Base-by-base conservation (phyloP, 257 asterid species). In the Solanum boliviense region DNA sequence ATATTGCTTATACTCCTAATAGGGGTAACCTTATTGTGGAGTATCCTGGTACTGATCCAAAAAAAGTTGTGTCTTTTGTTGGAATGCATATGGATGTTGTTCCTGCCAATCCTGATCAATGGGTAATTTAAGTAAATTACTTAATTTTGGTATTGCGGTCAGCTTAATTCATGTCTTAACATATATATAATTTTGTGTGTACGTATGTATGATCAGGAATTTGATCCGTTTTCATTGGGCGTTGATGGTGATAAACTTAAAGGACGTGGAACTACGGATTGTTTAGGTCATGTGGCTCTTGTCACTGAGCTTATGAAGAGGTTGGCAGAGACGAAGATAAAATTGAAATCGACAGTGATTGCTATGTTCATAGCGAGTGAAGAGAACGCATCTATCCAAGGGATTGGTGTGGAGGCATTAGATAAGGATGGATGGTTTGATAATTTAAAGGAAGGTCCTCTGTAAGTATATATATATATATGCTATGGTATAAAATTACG, bases 61-160 rank as follows among this genome's bases (percentile, higher is more conserved):
- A 94, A 11, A 93, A 92, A 78, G 62, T 97, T 83, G 46, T 97
- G 87, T 97, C 99, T 7, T 97, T 97, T 83, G 99, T 97, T 18
- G 99, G 99, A 20, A 97, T 97, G 99, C 99, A 97, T 86, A 95
- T 97, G 99, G 99, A 95, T 90, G 98, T 97, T 60, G 98, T 97
- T 86, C 93, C 99, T 56, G 98, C 99, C 5, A 94, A 93, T 85
- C 98, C 96, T 87, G 88, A 93, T 65, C 95, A 95, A 86, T 97
- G 99, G 99, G 99, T 96, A 48, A 46, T 13, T 48, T 46, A 88
- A 52, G 87, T 84, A 71, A 27, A 44, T 46, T 23, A 58, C 10
- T 20, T 20, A 48, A 58, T 60, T 60, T 23, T 46, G 6, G 56
- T 46, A 46, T 46, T 16, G 20, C 58, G 20, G 58, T 46, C 58